These are phyloP conservation scores for Corymbia citriodora DNA, from an alignment of 441 rosid species.

Conservation along the genomic window DNA sequence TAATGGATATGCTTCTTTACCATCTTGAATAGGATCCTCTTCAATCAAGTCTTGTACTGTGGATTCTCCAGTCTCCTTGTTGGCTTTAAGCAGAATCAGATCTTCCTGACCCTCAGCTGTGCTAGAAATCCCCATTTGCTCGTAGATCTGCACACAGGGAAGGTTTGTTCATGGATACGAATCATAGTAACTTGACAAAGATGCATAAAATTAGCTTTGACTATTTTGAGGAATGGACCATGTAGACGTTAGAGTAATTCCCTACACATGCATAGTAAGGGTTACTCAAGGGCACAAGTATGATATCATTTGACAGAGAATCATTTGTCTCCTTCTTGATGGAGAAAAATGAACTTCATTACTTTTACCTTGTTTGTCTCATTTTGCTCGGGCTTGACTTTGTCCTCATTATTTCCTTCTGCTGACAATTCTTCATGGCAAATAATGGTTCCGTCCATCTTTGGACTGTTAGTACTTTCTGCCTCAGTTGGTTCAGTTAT, in stretches of 20 bases:
- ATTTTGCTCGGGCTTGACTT: neutral
- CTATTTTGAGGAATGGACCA: neutral
- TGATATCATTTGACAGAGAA: neutral
- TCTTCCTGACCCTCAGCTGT: neutral
- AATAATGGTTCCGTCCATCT: neutral
- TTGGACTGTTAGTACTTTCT: neutral
- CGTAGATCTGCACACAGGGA: neutral
- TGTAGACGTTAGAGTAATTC: neutral
- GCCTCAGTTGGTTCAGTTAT: slow-evolving; percentile 2
- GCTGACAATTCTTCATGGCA: neutral
- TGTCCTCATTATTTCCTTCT: neutral
- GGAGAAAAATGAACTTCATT: neutral
- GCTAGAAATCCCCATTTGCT: neutral
- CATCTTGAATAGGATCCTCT: neutral
- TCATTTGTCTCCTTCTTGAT: neutral
- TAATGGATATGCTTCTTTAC: neutral
- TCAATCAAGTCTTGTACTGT: neutral
- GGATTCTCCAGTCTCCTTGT: neutral
- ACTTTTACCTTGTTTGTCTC: neutral
- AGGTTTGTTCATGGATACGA: neutral
- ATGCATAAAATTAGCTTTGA: neutral
- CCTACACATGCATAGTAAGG: neutral
- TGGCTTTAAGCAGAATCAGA: neutral
- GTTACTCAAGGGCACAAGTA: neutral
- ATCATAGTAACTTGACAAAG: neutral